Conservation (phyloP, 2,329 filamentous ascomycete species). For the Thelonectria blattea region DNA sequence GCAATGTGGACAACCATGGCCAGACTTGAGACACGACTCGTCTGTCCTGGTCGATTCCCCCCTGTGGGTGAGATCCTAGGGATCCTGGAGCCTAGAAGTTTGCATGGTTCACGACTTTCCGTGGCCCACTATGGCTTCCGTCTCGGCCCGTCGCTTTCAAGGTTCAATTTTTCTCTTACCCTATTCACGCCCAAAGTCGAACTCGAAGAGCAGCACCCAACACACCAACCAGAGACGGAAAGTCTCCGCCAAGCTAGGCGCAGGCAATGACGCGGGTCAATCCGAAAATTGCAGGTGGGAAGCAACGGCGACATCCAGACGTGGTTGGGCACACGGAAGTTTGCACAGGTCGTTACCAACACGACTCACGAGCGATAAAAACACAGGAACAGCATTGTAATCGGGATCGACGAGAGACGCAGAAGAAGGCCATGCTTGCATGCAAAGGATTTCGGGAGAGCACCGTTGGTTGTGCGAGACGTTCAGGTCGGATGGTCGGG, state of each 20-base stretch:
- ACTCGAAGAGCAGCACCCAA: background rate
- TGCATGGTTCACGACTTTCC: background rate
- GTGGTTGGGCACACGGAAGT: background rate
- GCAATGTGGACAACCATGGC: conserved; percentile 27
- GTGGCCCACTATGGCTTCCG: conserved; percentile 21
- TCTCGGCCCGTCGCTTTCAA: conserved; percentile 25
- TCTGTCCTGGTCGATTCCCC: background rate
- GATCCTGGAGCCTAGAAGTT: background rate
- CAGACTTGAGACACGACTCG: conserved; percentile 18
- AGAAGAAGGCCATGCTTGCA: background rate
- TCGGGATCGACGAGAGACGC: background rate
- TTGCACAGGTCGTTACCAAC: background rate
- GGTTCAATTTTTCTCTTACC: background rate
- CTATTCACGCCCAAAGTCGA: background rate
- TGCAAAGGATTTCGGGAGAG: background rate
- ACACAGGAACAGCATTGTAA: background rate
- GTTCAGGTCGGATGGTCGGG: background rate
- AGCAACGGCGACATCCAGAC: background rate
- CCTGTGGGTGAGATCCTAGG: background rate
- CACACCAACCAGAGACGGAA: background rate
- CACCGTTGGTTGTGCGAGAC: background rate
- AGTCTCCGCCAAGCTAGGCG: conserved; percentile 10
- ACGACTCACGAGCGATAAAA: background rate
- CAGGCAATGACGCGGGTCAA: conserved; percentile 2
- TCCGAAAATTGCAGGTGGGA: background rate